Evolutionary conservation across 768 basidiomycete species (phyloP).

Genomic region (Tephrocybe sp.): DNA sequence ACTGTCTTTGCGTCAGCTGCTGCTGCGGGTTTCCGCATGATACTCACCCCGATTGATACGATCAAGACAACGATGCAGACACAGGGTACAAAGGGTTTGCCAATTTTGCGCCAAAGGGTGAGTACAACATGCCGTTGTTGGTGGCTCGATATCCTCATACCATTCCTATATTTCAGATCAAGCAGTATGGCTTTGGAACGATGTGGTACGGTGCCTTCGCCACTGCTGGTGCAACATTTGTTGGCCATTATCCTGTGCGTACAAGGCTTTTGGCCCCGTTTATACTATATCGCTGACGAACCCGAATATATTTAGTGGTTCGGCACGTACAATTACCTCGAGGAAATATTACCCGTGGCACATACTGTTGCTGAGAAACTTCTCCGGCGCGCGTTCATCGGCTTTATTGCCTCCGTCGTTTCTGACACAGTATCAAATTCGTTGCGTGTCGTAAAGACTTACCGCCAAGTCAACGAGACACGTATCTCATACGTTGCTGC

Average conservation of each 20-base stretch:
- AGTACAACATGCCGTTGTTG: slow-evolving; percentile 15
- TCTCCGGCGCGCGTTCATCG: slow-evolving; percentile 82
- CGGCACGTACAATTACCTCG: slow-evolving; percentile 80
- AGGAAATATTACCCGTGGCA: slow-evolving; percentile 56
- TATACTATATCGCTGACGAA: background rate
- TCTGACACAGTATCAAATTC: slow-evolving; percentile 89
- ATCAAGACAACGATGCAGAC: slow-evolving; percentile 96
- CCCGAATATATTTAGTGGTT: slow-evolving; percentile 57
- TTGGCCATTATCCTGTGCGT: slow-evolving; percentile 82
- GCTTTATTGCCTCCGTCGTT: slow-evolving; percentile 80
- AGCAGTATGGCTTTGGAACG: slow-evolving; percentile 69
- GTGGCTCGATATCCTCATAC: background rate
- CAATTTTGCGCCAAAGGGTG: slow-evolving; percentile 66
- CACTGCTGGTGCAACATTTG: slow-evolving; percentile 91
- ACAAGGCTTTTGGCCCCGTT: background rate
- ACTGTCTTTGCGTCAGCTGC: slow-evolving; percentile 76
- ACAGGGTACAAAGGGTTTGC: slow-evolving; percentile 69
- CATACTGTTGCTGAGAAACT: slow-evolving; percentile 57
- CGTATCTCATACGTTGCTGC: slow-evolving; percentile 78
- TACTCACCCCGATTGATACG: slow-evolving; percentile 91
- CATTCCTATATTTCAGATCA: slow-evolving; percentile 42
- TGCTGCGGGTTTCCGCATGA: slow-evolving; percentile 85
- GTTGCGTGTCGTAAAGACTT: slow-evolving; percentile 91
- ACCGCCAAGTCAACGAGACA: slow-evolving; percentile 85
- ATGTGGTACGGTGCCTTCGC: slow-evolving; percentile 92